Evolutionary conservation across 1,284 basidiomycete species (phyloP).

Genomic region (Ceratobasidium sp.): DNA sequence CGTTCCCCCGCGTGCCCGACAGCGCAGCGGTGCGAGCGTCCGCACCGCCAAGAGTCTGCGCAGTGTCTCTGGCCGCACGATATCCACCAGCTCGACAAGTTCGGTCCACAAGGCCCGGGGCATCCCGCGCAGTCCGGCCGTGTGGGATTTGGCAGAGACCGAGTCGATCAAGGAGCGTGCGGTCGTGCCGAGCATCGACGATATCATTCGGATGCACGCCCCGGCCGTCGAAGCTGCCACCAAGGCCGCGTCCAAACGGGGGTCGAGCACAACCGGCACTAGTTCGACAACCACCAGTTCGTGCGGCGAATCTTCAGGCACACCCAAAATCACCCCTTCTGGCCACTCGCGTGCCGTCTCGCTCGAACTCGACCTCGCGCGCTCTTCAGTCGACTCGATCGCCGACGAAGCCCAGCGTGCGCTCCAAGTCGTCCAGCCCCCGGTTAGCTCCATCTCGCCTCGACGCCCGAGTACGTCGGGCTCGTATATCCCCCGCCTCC

Average conservation of each 20-base stretch:
- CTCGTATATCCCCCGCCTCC: slow-evolving; percentile 46
- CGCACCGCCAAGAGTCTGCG: slow-evolving; percentile 7
- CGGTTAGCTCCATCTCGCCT: neutral
- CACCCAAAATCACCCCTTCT: slow-evolving; percentile 52
- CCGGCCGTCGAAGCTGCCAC: slow-evolving; percentile 56
- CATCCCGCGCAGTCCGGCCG: slow-evolving; percentile 29
- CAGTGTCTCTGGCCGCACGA: slow-evolving; percentile 11
- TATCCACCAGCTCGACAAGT: slow-evolving; percentile 31
- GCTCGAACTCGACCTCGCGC: slow-evolving; percentile 54
- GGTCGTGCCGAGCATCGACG: slow-evolving; percentile 77
- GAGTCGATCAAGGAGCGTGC: slow-evolving; percentile 44
- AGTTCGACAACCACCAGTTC: slow-evolving; percentile 53
- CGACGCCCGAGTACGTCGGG: slow-evolving; percentile 11
- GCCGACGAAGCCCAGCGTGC: slow-evolving; percentile 77
- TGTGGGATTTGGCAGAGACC: slow-evolving; percentile 33
- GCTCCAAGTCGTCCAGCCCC: slow-evolving; percentile 50
- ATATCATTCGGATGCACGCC: slow-evolving; percentile 78
- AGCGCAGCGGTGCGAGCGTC: slow-evolving; percentile 41
- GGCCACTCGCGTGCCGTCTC: slow-evolving; percentile 57
- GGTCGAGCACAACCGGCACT: slow-evolving; percentile 43
- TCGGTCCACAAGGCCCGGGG: slow-evolving; percentile 12
- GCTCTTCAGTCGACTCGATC: slow-evolving; percentile 82
- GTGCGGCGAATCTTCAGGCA: neutral
- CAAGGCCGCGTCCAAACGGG: slow-evolving; percentile 50
- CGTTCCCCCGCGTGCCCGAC: slow-evolving; percentile 26